These are phyloP conservation scores for Endocarpon pusillum DNA, from an alignment of 495 filamentous ascomycete genomes.

Conservation along the genomic window DNA sequence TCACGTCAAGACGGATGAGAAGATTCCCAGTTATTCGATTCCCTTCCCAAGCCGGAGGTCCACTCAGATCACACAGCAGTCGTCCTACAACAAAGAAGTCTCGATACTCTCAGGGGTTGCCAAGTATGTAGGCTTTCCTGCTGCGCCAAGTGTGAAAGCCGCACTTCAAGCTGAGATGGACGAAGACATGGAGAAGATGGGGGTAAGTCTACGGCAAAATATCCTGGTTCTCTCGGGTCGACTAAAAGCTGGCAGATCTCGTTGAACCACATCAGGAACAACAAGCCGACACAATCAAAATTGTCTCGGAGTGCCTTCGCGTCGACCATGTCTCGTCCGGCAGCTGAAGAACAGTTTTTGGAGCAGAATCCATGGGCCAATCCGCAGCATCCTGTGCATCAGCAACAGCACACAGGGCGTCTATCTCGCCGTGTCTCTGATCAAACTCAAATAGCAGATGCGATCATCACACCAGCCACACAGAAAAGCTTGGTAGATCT, in stretches of 20 bases:
- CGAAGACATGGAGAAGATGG: constrained; percentile 77
- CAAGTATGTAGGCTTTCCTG: constrained; percentile 89
- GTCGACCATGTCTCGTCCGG: constrained; percentile 25
- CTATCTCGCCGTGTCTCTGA: constrained; percentile 19
- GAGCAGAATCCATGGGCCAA: constrained; percentile 80
- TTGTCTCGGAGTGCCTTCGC: no score
- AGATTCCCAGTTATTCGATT: constrained; percentile 63
- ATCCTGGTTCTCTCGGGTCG: not conserved
- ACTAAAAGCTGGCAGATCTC: no score
- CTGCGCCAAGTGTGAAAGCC: constrained; percentile 64
- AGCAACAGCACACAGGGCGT: constrained; percentile 21
- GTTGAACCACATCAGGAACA: no score
- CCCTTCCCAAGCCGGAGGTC: constrained; percentile 52
- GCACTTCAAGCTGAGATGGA: constrained; percentile 59
- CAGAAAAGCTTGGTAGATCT: constrained; percentile 36
- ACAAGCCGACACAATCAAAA: no score
- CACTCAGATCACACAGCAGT: constrained; percentile 59
- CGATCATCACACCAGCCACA: constrained; percentile 28
- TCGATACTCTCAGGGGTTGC: constrained; percentile 78
- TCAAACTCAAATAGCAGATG: constrained; percentile 12
- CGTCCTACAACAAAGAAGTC: constrained; percentile 85
- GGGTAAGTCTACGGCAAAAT: constrained; percentile 39
- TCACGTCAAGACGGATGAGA: constrained; percentile 62
- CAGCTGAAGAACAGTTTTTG: constrained; percentile 67
- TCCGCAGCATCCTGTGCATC: constrained; percentile 64